A percentile compares a stretch with the other conserved stretches of the same genome.
Evolutionary conservation across 2,329 filamentous ascomycete genomes (phyloP).

Genomic region (Mycogone perniciosa): DNA sequence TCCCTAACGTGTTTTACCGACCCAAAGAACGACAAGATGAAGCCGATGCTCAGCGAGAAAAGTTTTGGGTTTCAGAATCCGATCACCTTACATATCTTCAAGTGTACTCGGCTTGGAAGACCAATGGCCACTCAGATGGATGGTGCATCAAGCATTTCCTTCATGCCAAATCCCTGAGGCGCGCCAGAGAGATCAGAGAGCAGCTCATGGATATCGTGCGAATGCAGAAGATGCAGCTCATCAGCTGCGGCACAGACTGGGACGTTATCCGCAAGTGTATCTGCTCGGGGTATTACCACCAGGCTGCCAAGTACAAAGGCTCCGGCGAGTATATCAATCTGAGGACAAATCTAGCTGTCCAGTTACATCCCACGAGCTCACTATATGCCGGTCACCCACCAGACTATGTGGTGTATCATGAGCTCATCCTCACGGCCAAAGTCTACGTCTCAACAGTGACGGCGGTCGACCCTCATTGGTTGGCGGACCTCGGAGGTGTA

Average conservation of each 20-base stretch:
- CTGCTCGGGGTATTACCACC: slow-evolving; percentile 96
- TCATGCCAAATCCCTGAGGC: slow-evolving; percentile 86
- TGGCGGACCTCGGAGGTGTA: slow-evolving; percentile 91
- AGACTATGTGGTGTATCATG: slow-evolving; percentile 97
- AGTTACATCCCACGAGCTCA: slow-evolving; percentile 88
- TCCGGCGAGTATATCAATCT: slow-evolving; percentile 97
- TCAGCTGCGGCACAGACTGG: slow-evolving; percentile 93
- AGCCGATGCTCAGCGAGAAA: slow-evolving; percentile 89
- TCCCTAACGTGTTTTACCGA: slow-evolving; percentile 93
- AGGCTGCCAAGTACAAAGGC: slow-evolving; percentile 91
- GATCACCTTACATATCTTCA: slow-evolving; percentile 94
- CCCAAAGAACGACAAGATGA: slow-evolving; percentile 96
- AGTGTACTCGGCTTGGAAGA: slow-evolving; percentile 92
- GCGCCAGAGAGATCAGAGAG: slow-evolving; percentile 89
- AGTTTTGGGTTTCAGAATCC: slow-evolving; percentile 97
- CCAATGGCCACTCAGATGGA: slow-evolving; percentile 79
- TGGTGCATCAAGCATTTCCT: slow-evolving; percentile 95
- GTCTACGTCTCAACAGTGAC: slow-evolving; percentile 99
- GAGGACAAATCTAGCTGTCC: slow-evolving; percentile 86
- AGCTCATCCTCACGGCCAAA: slow-evolving; percentile 91
- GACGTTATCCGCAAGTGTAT: slow-evolving; percentile 94
- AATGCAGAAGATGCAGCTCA: slow-evolving; percentile 81
- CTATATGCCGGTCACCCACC: slow-evolving; percentile 93
- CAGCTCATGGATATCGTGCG: slow-evolving; percentile 92
- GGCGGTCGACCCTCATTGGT: slow-evolving; percentile 91